Conservation (phyloP, 768 basidiomycete species). For the Sistotremastrum suecicum region DNA sequence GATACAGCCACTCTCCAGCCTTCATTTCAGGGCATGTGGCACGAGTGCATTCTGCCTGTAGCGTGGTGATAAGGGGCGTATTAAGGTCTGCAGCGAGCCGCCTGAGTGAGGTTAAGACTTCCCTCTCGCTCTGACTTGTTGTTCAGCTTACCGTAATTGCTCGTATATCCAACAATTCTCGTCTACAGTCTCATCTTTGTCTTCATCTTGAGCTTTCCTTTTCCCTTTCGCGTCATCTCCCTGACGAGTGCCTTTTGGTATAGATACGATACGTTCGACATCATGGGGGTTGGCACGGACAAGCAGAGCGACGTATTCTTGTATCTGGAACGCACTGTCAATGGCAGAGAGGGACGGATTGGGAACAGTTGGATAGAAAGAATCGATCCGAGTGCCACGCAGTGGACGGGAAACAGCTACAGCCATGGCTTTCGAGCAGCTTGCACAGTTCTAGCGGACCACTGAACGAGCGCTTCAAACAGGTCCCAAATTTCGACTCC, state of each 20-base stretch:
- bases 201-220: background rate
- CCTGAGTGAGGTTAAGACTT: conserved; percentile 24
- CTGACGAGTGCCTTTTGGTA: conserved; percentile 34
- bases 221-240: conserved; percentile 5
- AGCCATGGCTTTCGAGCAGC: no score
- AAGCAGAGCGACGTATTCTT: conserved; percentile 85
- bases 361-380: conserved; percentile 63
- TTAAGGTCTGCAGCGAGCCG: conserved; percentile 81
- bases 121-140: conserved; percentile 15
- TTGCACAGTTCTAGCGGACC: no score
- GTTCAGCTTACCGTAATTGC: conserved; percentile 31
- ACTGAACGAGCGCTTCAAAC: no score
- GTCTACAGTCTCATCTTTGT: conserved; percentile 36
- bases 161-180: conserved; percentile 78
- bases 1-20: conserved; percentile 95
- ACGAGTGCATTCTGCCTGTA: conserved; percentile 81
- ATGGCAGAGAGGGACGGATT: conserved; percentile 43
- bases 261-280: conserved; percentile 62
- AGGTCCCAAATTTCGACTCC: no score
- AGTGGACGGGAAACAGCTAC: conserved; percentile 29
- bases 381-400: conserved; percentile 63
- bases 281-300: conserved; percentile 82
- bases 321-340: conserved; percentile 87
- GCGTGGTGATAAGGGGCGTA: conserved; percentile 68
- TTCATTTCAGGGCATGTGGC: conserved; percentile 93